A percentile compares a stretch with the other conserved stretches of the same genome.
phyloP scores from a whole-genome alignment of 2,329 filamentous ascomycete genomes.

The Paecilomyces variotii region DNA sequence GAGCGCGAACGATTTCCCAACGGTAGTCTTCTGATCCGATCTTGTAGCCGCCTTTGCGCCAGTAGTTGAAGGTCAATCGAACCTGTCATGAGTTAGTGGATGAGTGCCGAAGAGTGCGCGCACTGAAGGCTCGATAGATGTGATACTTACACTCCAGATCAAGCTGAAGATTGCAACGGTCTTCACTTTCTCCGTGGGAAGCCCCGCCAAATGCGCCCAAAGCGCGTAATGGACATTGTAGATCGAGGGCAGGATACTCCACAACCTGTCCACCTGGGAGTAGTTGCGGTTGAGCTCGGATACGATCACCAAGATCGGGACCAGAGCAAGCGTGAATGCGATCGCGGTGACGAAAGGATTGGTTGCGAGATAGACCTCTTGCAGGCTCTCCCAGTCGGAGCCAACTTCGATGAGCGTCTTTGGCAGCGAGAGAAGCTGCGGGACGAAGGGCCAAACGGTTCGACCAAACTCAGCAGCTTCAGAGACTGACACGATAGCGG shows the following conservation, averaged over 20 bases:
- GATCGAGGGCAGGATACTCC: conserved; percentile 80
- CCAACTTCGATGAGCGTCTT: conserved; percentile 53
- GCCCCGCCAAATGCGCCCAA: conserved; percentile 70
- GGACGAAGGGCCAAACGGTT: conserved; percentile 66
- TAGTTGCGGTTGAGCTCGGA: conserved; percentile 89
- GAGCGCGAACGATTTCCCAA: conserved; percentile 68
- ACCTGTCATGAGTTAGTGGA: conserved; percentile 39
- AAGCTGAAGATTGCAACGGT: conserved; percentile 61
- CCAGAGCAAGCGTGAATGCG: conserved; percentile 63
- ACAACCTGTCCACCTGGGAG: conserved; percentile 90
- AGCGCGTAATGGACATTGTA: conserved; percentile 76
- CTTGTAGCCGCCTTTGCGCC: conserved; percentile 84
- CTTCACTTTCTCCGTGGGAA: conserved; percentile 64
- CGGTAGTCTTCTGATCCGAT: conserved; percentile 91
- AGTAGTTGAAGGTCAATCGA: conserved; percentile 93
- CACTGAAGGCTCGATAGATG: neutral
- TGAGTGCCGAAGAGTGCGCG: conserved; percentile 3
- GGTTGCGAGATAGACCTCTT: conserved; percentile 68
- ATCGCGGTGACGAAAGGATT: conserved; percentile 77
- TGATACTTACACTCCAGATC: conserved; percentile 68
- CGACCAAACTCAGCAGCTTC: conserved; percentile 71
- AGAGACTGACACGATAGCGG: conserved; percentile 58
- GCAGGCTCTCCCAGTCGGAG: conserved; percentile 53
- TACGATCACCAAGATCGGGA: conserved; percentile 61
- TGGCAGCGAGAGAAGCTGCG: conserved; percentile 63